These are phyloP conservation scores for Fusarium torulosum DNA, from an alignment of 2,329 filamentous ascomycete genomes.

Conservation along the genomic window DNA sequence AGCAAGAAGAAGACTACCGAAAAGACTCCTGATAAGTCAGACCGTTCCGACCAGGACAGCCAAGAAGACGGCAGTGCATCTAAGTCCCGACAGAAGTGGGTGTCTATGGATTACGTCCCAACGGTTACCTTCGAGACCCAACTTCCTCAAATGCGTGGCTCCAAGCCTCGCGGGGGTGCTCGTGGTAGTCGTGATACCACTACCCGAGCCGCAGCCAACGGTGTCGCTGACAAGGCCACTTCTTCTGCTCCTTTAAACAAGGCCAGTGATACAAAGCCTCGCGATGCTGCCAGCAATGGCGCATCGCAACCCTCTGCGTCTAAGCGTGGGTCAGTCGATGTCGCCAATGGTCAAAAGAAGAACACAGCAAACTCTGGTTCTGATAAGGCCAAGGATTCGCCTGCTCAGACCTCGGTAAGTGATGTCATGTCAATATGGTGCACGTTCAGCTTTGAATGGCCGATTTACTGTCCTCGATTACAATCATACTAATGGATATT, in stretches of 20 bases:
- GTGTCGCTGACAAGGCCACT: slow-evolving; percentile 55
- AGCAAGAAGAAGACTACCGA: slow-evolving; percentile 77
- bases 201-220: slow-evolving; percentile 53
- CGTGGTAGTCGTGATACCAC: slow-evolving; percentile 56
- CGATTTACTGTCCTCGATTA: not conserved
- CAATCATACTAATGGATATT: slow-evolving; percentile 15
- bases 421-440: not conserved
- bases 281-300: slow-evolving; percentile 56
- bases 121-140: slow-evolving; percentile 89
- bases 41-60: slow-evolving; percentile 73
- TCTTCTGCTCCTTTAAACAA: slow-evolving; percentile 50
- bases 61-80: slow-evolving; percentile 62
- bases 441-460: not conserved
- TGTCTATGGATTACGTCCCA: slow-evolving; percentile 83
- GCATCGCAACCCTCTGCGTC: slow-evolving; percentile 54
- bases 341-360: slow-evolving; percentile 59
- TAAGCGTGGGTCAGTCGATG: slow-evolving; percentile 62
- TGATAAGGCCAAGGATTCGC: slow-evolving; percentile 59
- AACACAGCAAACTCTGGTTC: slow-evolving; percentile 49
- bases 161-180: slow-evolving; percentile 64
- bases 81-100: slow-evolving; percentile 79
- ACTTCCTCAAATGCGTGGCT: slow-evolving; percentile 67
- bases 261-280: slow-evolving; percentile 51
- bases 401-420: slow-evolving; percentile 57
- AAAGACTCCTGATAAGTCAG: slow-evolving; percentile 67